phyloP scores from a whole-genome alignment of 164 flowering plant species.

The Hamamelis virginiana region DNA sequence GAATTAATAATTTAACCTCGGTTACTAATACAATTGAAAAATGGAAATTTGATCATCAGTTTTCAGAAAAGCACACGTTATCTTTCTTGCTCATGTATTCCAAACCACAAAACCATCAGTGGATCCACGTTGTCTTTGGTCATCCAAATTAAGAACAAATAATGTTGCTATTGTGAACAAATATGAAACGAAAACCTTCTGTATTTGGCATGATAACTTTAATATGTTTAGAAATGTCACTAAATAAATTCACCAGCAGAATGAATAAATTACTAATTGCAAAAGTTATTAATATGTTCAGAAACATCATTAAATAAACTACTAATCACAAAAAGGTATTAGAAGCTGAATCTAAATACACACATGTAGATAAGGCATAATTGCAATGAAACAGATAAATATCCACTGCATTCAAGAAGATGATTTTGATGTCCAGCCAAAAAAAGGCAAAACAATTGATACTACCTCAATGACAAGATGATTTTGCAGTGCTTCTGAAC shows the following conservation, averaged over 20 bases:
- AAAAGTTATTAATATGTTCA: not conserved
- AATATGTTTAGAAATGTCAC: not conserved
- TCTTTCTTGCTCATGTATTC: slow-evolving; percentile 1
- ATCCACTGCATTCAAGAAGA: not conserved
- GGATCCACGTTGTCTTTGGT: not conserved
- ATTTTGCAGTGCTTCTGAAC: slow-evolving; percentile 23
- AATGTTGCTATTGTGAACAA: too few species aligned
- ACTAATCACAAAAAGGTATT: too few species aligned
- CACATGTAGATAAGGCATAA: too few species aligned
- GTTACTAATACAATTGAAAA: too few species aligned
- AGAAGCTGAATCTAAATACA: not conserved
- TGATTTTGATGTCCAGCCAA: not conserved
- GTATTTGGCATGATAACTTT: not conserved
- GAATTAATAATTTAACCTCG: not conserved
- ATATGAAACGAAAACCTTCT: too few species aligned
- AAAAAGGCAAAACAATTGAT: not conserved
- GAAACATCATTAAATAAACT: too few species aligned
- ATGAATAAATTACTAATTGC: not conserved
- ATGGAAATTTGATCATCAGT: too few species aligned
- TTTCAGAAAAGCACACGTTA: not conserved
- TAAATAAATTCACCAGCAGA: not conserved
- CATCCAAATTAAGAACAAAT: not conserved
- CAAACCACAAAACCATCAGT: not conserved
- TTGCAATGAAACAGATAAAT: too few species aligned
- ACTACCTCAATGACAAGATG: slow-evolving; percentile 44